Conservation (phyloP, 2,329 filamentous ascomycete genomes). For the Plenodomus tracheiphilus region DNA sequence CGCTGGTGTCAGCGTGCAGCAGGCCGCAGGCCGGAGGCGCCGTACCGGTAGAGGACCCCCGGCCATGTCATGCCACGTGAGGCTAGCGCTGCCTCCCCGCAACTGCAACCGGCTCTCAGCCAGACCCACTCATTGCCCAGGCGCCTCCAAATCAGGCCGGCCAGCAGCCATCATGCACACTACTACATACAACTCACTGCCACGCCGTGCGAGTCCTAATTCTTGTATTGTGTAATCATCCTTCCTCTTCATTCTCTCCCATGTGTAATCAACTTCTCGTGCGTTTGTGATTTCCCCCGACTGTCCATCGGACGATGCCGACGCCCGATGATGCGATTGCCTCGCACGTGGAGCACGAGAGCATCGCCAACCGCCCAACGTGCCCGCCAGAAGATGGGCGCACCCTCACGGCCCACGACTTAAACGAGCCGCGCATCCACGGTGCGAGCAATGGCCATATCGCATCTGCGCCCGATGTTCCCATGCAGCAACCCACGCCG, state of each 20-base stretch:
- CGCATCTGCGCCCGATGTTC: slow-evolving; percentile 15
- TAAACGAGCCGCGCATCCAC: slow-evolving; percentile 33
- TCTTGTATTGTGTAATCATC: slow-evolving; percentile 12
- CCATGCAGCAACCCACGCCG: slow-evolving; percentile 41
- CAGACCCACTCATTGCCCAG: slow-evolving; percentile 25
- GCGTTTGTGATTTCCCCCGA: slow-evolving; percentile 32
- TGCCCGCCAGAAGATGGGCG: slow-evolving; percentile 55
- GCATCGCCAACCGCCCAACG: slow-evolving; percentile 46
- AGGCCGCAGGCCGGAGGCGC: not conserved
- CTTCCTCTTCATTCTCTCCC: slow-evolving; percentile 11
- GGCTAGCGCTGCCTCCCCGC: slow-evolving; percentile 33
- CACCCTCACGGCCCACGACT: slow-evolving; percentile 29
- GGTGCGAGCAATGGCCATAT: slow-evolving; percentile 22
- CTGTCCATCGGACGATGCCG: slow-evolving; percentile 50
- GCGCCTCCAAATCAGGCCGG: slow-evolving; percentile 18
- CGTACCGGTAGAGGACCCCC: too few species aligned
- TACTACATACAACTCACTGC: slow-evolving; percentile 6
- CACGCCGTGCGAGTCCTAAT: slow-evolving; percentile 8
- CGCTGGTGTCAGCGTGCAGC: too few species aligned
- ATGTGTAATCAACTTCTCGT: slow-evolving; percentile 20
- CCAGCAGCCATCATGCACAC: slow-evolving; percentile 11
- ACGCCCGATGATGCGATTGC: slow-evolving; percentile 51
- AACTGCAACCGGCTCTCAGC: slow-evolving; percentile 17
- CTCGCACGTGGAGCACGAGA: slow-evolving; percentile 42
- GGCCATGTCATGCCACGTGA: slow-evolving; percentile 22